Percentiles rank a stretch among this genome's conserved stretches.
Conservation (phyloP, 495 filamentous ascomycete genomes). For the Cairneyella variabilis region DNA sequence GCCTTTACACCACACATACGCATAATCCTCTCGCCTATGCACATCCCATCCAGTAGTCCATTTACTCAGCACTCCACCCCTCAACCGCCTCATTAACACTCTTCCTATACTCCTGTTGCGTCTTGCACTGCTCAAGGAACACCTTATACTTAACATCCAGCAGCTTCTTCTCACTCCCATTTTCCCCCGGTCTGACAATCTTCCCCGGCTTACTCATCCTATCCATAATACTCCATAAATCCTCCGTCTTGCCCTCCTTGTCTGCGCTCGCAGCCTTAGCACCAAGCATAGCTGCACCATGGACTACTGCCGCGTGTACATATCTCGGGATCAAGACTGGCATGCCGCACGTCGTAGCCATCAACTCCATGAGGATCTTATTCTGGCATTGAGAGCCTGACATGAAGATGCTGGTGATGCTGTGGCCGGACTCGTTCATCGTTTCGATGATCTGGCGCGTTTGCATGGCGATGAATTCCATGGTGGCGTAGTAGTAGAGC, state of each 20-base stretch:
- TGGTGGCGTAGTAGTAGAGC: slow-evolving; percentile 84
- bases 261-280: slow-evolving; percentile 86
- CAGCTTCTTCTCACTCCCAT: slow-evolving; percentile 71
- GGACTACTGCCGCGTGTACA: slow-evolving; percentile 91
- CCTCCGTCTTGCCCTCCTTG: slow-evolving; percentile 71
- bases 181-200: slow-evolving; percentile 65
- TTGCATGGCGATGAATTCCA: slow-evolving; percentile 97
- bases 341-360: slow-evolving; percentile 86
- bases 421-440: slow-evolving; percentile 83
- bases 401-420: slow-evolving; percentile 93
- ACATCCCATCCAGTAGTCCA: too few species aligned
- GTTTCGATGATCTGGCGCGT: slow-evolving; percentile 91
- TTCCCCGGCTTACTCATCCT: slow-evolving; percentile 93
- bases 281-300: slow-evolving; percentile 94
- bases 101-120: slow-evolving; percentile 68
- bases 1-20: too few species aligned
- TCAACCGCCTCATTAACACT: slow-evolving; percentile 60
- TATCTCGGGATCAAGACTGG: slow-evolving; percentile 90
- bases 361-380: slow-evolving; percentile 80
- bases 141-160: slow-evolving; percentile 81
- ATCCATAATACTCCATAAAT: slow-evolving; percentile 94
- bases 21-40: too few species aligned
- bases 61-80: slow-evolving; percentile 44
- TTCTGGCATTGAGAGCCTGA: slow-evolving; percentile 97
- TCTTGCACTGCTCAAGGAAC: slow-evolving; percentile 73